Conservation (phyloP, 2,329 filamentous ascomycete genomes). For the Achaetomium macrosporum region DNA sequence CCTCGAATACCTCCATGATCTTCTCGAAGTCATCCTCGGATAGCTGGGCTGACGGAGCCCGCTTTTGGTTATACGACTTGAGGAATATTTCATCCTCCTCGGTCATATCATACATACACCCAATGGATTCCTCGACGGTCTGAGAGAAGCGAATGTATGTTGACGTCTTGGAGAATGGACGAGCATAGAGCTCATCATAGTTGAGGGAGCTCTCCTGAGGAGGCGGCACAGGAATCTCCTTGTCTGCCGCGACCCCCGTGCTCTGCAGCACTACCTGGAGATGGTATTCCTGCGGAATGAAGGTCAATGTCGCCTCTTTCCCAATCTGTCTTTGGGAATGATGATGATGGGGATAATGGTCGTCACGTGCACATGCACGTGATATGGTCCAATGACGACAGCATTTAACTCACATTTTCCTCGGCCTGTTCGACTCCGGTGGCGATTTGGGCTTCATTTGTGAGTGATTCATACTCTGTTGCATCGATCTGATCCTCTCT, state of each 20-base stretch:
- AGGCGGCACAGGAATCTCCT: constrained; percentile 61
- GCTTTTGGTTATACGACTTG: constrained; percentile 75
- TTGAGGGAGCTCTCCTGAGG: constrained; percentile 61
- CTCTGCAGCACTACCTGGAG: constrained; percentile 71
- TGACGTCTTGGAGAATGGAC: constrained; percentile 72
- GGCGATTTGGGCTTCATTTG: constrained; percentile 78
- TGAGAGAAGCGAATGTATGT: constrained; percentile 98
- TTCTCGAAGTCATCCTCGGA: constrained; percentile 90
- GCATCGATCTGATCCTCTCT: constrained; percentile 87
- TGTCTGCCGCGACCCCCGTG: constrained; percentile 49
- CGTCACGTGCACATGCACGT: constrained; percentile 45
- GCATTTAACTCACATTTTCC: constrained; percentile 74
- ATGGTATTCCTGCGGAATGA: constrained; percentile 73
- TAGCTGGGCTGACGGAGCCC: constrained; percentile 56
- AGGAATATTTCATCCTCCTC: constrained; percentile 84
- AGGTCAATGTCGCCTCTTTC: constrained; percentile 27
- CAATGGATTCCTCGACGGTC: constrained; percentile 92
- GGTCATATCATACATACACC: constrained; percentile 89
- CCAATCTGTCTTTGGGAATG: not conserved
- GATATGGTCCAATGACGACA: constrained; percentile 31
- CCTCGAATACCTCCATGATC: constrained; percentile 92
- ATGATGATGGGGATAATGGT: not conserved
- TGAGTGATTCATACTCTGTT: constrained; percentile 78
- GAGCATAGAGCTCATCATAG: constrained; percentile 85
- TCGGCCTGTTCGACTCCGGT: constrained; percentile 96